Base-by-base conservation (phyloP, 495 filamentous ascomycete species). In the Penicillium bialowiezense region DNA sequence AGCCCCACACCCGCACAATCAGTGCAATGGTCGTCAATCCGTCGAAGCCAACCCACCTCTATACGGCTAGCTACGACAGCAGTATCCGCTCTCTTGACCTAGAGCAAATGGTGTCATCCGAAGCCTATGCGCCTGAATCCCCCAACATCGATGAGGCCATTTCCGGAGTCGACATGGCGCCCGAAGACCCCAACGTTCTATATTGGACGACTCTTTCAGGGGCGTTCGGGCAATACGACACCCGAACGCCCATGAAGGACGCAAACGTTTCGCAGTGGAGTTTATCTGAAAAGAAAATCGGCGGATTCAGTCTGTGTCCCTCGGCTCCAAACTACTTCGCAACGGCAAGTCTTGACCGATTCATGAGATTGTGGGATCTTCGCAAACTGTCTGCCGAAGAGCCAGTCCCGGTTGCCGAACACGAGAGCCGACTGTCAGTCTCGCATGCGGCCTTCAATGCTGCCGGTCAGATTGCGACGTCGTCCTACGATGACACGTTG, bases 231-330 rank as follows among this genome's bases (percentile, higher is more conserved):
- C 81, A 87, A 6, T 78, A 88, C 58, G 92, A 97, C 50, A 78
- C 85, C 43, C 83, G 91, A 13, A 73, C 79, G 5, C 75, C 81
- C 17, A 40, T 64, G 0, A 57, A 58, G 1, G 68, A 78, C n/a
- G 71, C 52, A 10, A 65, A 69, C 1, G 65, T 73, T 4, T 80
- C 90, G 3, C 71, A 84, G 6, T 91, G 86, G 77, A 72, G 81
- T n/a, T 70, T 98, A 8, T 86, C 85, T 1, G 90, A 95, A 42
- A 92, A 93, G 68, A 98, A 98, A 60, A 97, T 98, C 42, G 95
- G 95, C 19, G 93, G 93, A 1, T 96, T 97, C 71, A 85, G 82
- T 1, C 60, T 96, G 3, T 83, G 92, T 52, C 93, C 95, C 0
- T 65, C 78, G 0, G 74, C 87, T 0, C 81, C 90, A 0, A 84